Evolutionary conservation across 192 early-diverging fungal genomes (phyloP), one percentile per base, ranked within the genome.

Genomic region (Phycomyces nitens): DNA sequence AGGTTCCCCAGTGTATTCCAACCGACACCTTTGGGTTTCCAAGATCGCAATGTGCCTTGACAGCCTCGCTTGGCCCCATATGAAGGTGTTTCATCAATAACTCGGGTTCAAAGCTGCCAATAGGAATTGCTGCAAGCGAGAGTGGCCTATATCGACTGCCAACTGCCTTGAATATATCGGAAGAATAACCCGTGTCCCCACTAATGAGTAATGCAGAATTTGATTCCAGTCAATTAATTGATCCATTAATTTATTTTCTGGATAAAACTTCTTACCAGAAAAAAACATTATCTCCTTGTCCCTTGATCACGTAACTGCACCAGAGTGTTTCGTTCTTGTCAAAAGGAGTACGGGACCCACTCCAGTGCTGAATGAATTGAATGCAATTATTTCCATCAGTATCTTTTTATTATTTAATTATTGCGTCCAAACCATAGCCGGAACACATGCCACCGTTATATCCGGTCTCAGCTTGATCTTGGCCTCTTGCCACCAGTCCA

Each of bases 1-100:
- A 84, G 3, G 82, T 84, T 15, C 80, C 82, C 82, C 82, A 84
- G 56, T 82, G 82, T 21, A 84, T 77, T n/a, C 82, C 82, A 21
- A 84, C 62, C 2, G 82, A 76, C 55, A 73, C 55, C 0, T 38
- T 52, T 5, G 82, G 78, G 23, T 38, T 21, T 18, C 54, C n/a
- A 10, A 84, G 64, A 56, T 80, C 80, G 20, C 60, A 18, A 62
- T 84, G 82, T 8, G 75, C 81, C 39, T 66, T 58, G 23, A 74
- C 61, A 12, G 82, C 82, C 56, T 84, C 82, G 23, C 71, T 67
- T 18, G 82, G 82, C n/a, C 75, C 66, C 64, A 82, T 77, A 64
- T 84, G 82, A 11, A 82, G 71, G 69, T 82, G 80, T 26, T 72
- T 65, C 65, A 84, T 76, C 60, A 75, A 72, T 52, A 61, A 62